Evolutionary conservation across 805 yeast species (phyloP).

Genomic region (Clavispora phyllophila): DNA sequence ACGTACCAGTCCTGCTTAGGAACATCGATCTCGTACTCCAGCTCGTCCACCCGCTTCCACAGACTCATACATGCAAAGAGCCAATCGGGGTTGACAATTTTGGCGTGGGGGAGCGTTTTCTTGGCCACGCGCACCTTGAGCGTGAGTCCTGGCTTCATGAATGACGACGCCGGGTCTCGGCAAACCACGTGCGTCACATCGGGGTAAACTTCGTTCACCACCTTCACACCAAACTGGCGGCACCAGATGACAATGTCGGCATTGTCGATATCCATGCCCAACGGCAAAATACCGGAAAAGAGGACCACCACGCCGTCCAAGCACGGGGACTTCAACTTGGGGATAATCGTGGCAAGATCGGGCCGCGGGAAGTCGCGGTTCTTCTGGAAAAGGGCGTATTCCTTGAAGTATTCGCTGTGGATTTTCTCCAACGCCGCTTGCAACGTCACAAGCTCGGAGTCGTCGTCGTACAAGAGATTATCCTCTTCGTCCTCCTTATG

Average conservation of each 20-base stretch:
- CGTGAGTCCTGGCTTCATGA: constrained; percentile 44
- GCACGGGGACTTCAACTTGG: constrained; percentile 63
- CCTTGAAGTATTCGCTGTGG: constrained; percentile 59
- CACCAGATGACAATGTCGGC: constrained; percentile 94
- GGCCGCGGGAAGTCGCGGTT: constrained; percentile 32
- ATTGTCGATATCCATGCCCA: constrained; percentile 63
- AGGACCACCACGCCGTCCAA: constrained; percentile 65
- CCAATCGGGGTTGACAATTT: constrained; percentile 92
- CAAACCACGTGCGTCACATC: constrained; percentile 86
- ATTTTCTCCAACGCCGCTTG: constrained; percentile 58
- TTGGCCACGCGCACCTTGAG: constrained; percentile 79
- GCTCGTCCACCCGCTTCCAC: constrained; percentile 70
- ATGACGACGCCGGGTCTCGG: constrained; percentile 50
- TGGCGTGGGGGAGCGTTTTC: constrained; percentile 52
- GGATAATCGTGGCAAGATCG: constrained; percentile 67
- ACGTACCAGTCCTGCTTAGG: constrained; percentile 42
- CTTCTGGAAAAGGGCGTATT: constrained; percentile 5
- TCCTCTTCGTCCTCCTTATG: constrained; percentile 33
- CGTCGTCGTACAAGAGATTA: constrained; percentile 70
- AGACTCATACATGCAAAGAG: constrained; percentile 74
- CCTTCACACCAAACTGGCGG: constrained; percentile 82
- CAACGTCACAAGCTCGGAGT: constrained; percentile 63
- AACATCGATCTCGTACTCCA: constrained; percentile 47
- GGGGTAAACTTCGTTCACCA: constrained; percentile 63
- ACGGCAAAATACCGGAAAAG: constrained; percentile 85